A percentile compares a stretch with the other conserved stretches of the same genome.
These are phyloP conservation scores for Aegilops umbellulata DNA, from an alignment of 176 grass and related monocot genomes.

Conservation along the genomic window DNA sequence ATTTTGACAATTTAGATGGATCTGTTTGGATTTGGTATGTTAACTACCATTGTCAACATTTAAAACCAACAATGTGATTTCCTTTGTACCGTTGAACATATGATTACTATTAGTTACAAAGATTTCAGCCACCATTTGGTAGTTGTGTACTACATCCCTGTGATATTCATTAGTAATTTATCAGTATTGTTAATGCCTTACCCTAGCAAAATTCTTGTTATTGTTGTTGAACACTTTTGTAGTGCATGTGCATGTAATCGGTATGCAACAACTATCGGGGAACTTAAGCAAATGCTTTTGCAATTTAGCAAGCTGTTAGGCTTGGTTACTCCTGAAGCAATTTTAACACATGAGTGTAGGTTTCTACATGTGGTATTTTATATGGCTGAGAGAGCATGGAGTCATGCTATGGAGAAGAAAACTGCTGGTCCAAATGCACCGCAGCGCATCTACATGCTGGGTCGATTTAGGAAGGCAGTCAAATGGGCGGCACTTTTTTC, in stretches of 20 bases:
- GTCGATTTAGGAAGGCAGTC: conserved; percentile 92
- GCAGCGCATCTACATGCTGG: conserved; percentile 87
- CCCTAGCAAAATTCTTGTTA: neutral
- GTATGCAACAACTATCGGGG: neutral
- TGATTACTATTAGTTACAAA: neutral
- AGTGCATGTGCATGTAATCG: conserved; percentile 5
- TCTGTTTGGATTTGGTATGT: neutral
- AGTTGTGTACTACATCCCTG: neutral
- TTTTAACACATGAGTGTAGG: conserved; percentile 43
- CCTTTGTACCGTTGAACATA: neutral
- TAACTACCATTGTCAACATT: neutral
- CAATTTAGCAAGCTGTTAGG: neutral
- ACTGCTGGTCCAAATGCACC: conserved; percentile 80
- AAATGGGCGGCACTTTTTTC: conserved; percentile 91
- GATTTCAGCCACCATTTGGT: neutral
- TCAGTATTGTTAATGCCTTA: neutral
- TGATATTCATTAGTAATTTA: conserved; percentile 2
- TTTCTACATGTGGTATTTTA: conserved; percentile 91
- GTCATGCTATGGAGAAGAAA: conserved; percentile 99
- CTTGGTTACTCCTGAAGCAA: conserved; percentile 1
- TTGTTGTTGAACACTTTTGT: neutral
- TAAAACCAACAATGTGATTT: neutral
- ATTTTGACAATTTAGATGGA: neutral
- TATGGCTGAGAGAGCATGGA: conserved; percentile 96
- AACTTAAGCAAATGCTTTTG: neutral